phyloP scores from a whole-genome alignment of 192 early-diverging fungal species.

The Linnemannia hyalina region DNA sequence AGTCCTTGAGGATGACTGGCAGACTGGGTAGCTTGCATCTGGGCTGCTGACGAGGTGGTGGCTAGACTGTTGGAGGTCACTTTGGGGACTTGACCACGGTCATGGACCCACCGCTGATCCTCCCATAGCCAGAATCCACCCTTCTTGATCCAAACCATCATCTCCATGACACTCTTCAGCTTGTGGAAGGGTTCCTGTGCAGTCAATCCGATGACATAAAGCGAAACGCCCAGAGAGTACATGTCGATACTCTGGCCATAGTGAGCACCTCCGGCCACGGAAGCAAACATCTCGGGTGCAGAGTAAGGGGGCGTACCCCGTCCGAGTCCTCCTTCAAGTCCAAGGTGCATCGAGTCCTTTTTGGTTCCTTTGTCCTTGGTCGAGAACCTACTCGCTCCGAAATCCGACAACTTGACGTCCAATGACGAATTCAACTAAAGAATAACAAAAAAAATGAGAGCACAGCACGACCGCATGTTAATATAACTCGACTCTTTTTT shows the following conservation, averaged over 20 bases:
- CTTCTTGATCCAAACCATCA: conserved; percentile 69
- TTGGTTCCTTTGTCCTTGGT: not conserved
- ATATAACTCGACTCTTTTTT: not conserved
- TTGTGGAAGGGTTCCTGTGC: conserved; percentile 70
- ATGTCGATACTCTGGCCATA: conserved; percentile 58
- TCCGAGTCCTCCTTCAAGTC: conserved; percentile 29
- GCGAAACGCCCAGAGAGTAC: conserved; percentile 67
- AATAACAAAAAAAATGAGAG: conserved; percentile 39
- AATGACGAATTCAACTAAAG: conserved; percentile 51
- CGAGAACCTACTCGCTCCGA: conserved; percentile 54
- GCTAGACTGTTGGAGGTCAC: conserved; percentile 12
- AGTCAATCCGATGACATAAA: conserved; percentile 70
- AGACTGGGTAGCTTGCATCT: conserved; percentile 9
- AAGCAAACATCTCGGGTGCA: conserved; percentile 67
- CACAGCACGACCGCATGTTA: conserved; percentile 7
- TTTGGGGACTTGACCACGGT: conserved; percentile 49
- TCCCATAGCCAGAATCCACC: conserved; percentile 77
- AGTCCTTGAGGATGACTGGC: conserved; percentile 5
- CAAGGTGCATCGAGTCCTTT: conserved; percentile 1
- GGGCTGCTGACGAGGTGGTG: conserved; percentile 14
- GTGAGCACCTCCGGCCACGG: conserved; percentile 9
- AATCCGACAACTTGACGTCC: conserved; percentile 38
- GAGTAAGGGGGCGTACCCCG: conserved; percentile 67
- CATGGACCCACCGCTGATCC: conserved; percentile 52
- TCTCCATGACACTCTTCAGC: conserved; percentile 69